A percentile compares a stretch with the other conserved stretches of the same genome.
These are phyloP conservation scores for Pseudomassariella vexata DNA, from an alignment of 2,329 filamentous ascomycete species.

Conservation along the genomic window DNA sequence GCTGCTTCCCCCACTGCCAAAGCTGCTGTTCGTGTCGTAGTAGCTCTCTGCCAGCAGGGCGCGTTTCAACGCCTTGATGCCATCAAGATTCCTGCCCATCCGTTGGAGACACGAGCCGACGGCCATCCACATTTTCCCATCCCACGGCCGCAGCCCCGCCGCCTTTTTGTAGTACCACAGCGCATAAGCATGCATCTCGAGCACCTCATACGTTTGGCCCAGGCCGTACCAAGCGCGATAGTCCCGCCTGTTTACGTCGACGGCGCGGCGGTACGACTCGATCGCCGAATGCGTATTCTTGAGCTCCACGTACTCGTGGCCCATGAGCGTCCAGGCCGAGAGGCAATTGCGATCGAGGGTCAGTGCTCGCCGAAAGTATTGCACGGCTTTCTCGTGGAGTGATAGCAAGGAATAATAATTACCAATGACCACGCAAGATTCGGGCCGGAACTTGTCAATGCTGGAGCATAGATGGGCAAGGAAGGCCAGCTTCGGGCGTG, in stretches of 20 bases:
- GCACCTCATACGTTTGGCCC: conserved; percentile 92
- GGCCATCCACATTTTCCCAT: conserved; percentile 98
- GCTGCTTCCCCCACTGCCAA: conserved; percentile 38
- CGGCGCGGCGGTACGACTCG: conserved; percentile 89
- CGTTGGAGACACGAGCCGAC: conserved; percentile 88
- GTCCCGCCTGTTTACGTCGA: conserved; percentile 92
- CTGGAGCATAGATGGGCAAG: conserved; percentile 84
- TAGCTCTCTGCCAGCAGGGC: conserved; percentile 84
- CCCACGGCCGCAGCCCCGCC: conserved; percentile 86
- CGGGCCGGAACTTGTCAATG: conserved; percentile 92
- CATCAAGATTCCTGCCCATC: conserved; percentile 80
- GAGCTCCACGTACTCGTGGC: conserved; percentile 96
- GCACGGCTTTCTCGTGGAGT: conserved; percentile 94
- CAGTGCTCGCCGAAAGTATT: conserved; percentile 91
- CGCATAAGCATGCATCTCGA: conserved; percentile 97
- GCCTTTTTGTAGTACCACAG: conserved; percentile 97
- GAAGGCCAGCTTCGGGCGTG: conserved; percentile 84
- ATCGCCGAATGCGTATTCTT: conserved; percentile 98
- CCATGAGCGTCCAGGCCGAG: conserved; percentile 97
- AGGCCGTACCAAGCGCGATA: conserved; percentile 98
- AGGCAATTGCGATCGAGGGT: conserved; percentile 86
- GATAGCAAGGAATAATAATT: conserved; percentile 96
- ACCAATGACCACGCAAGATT: conserved; percentile 93
- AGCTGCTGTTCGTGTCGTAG: conserved; percentile 61
- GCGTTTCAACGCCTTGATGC: conserved; percentile 91